Conservation (phyloP, 2,329 filamentous ascomycete species). For the Geoglossum cookeanum region DNA sequence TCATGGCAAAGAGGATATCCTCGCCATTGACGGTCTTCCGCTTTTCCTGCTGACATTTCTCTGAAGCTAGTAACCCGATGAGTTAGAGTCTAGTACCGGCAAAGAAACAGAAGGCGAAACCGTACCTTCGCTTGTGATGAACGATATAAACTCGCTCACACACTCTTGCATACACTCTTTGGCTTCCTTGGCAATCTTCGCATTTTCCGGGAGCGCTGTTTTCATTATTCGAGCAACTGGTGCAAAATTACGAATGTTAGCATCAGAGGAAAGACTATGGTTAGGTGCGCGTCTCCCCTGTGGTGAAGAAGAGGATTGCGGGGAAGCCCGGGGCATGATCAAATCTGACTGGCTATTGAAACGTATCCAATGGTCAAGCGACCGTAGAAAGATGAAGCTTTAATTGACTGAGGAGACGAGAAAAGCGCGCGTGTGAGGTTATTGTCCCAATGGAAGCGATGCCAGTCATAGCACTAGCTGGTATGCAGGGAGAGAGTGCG, state of each 20-base stretch:
- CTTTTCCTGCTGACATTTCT: constrained; percentile 99
- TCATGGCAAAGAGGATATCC: constrained; percentile 98
- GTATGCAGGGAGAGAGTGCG: constrained; percentile 10
- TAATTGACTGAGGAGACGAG: constrained; percentile 7
- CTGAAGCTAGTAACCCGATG: constrained; percentile 48
- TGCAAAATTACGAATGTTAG: constrained; percentile 87
- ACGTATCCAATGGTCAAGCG: constrained; percentile 4
- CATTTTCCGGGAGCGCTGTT: constrained; percentile 87
- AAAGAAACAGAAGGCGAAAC: constrained; percentile 7
- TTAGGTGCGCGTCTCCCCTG: constrained; percentile 7
- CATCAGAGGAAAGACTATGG: constrained; percentile 39
- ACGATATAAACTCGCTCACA: constrained; percentile 98
- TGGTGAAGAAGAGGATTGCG: constrained; percentile 12
- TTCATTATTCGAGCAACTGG: constrained; percentile 99
- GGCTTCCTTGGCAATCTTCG: constrained; percentile 96
- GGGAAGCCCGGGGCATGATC: constrained; percentile 7
- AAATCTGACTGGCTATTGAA: constrained; percentile 1
- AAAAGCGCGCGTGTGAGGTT: constrained; percentile 12
- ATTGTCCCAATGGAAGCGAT: constrained; percentile 27
- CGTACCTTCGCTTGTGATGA: constrained; percentile 95
- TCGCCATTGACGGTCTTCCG: constrained; percentile 98
- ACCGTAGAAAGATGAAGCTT: neutral
- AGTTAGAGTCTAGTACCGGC: constrained; percentile 4
- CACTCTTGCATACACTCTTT: constrained; percentile 99
- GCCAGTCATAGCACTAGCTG: constrained; percentile 23